These are phyloP conservation scores for Platanthera zijinensis DNA, from an alignment of 106 monocot genomes.

Conservation along the genomic window DNA sequence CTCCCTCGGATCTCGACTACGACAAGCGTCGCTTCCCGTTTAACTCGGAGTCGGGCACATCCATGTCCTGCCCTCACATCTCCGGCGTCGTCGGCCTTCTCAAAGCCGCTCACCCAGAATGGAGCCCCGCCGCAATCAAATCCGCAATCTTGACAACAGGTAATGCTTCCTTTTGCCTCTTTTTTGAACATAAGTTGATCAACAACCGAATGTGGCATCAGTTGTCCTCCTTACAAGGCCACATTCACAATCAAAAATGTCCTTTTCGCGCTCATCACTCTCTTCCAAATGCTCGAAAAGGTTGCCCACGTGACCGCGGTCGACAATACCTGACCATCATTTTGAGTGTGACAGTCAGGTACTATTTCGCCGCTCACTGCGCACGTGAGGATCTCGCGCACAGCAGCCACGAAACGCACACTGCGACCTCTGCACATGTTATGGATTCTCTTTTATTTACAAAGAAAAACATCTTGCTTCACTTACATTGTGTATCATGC, in stretches of 20 bases:
- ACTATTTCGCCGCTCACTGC: too few species aligned
- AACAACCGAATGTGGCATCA: too few species aligned
- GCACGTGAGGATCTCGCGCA: too few species aligned
- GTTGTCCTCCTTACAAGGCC: neutral
- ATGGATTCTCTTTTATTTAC: too few species aligned
- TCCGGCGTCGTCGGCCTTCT: slow-evolving; percentile 69
- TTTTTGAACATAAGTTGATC: too few species aligned
- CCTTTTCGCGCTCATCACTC: neutral
- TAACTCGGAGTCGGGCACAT: slow-evolving; percentile 63
- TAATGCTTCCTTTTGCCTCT: neutral
- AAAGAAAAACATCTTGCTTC: too few species aligned
- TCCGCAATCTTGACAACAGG: slow-evolving; percentile 82
- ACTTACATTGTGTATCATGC: neutral
- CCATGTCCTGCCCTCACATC: slow-evolving; percentile 82
- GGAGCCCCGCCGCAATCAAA: slow-evolving; percentile 72
- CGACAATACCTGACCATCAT: neutral
- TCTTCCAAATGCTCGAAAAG: neutral
- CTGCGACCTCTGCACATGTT: too few species aligned
- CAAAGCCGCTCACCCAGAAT: slow-evolving; percentile 43
- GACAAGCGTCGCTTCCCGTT: slow-evolving; percentile 31
- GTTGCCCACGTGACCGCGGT: too few species aligned
- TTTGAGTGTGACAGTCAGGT: neutral
- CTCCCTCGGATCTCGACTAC: slow-evolving; percentile 9
- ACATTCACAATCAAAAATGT: neutral
- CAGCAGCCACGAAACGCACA: too few species aligned